These are phyloP conservation scores for Cucurbita argyrosperma DNA, from an alignment of 306 rosid genomes.

Conservation along the genomic window DNA sequence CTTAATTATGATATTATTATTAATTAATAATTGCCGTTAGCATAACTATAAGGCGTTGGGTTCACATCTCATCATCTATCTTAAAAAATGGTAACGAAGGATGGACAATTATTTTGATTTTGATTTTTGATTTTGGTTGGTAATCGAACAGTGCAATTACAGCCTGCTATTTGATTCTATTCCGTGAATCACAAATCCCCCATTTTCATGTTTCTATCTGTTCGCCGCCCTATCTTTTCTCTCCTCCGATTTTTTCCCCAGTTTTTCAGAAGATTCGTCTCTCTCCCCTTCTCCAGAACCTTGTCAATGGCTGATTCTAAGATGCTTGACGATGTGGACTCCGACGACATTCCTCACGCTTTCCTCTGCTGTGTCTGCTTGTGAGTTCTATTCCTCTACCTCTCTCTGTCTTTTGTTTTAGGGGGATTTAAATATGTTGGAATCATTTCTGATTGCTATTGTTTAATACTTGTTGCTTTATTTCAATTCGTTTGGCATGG, in stretches of 20 bases:
- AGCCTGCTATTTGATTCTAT: background rate
- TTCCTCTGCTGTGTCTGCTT: conserved; percentile 65
- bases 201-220: background rate
- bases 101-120: too few relatives aligned
- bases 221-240: background rate
- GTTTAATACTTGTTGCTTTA: background rate
- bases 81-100: too few relatives aligned
- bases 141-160: background rate
- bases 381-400: conserved; percentile 21
- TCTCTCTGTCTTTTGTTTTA: background rate
- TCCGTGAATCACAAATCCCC: background rate
- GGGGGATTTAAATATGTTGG: background rate
- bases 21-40: too few relatives aligned
- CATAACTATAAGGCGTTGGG: too few relatives aligned
- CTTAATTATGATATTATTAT: too few relatives aligned
- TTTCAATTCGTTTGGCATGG: background rate
- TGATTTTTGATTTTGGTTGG: background rate
- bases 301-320: conserved; percentile 13
- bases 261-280: background rate
- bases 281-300: background rate
- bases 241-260: background rate
- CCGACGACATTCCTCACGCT: conserved; percentile 33
- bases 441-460: background rate
- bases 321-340: conserved; percentile 5
- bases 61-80: too few relatives aligned